Base-by-base conservation (phyloP, 2,329 filamentous ascomycete genomes). In the Penicillium frequentans region DNA sequence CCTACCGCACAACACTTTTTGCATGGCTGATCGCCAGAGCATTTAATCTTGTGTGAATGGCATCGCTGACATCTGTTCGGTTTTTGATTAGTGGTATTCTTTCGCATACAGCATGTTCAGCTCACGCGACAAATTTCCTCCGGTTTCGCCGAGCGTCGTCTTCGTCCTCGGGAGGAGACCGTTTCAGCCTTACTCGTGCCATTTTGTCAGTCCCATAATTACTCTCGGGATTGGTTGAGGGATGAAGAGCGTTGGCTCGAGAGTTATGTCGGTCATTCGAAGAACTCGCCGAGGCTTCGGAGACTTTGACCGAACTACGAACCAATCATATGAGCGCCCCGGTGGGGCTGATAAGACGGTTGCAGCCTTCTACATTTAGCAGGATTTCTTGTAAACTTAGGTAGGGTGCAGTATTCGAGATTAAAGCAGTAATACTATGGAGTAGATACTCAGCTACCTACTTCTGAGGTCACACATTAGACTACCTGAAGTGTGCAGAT, bases 21-120 rank as follows among this genome's bases (percentile, higher is more conserved):
- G 54, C 78, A 81, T 1, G 78, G 78, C 24, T 72, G 70, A 3
- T 74, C 72, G 1, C 78, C 78, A 0, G 78, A 80, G 54, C 78
- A 80, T 59, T 78, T 80, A 26, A 80, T 78, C 58, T 81, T 80
- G 29, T 79, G 77, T 0, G 70, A 60, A 64, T 80, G 78, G 49
- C 78, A 80, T 58, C 77, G 66, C 59, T 76, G 73, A 47, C 77
- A 80, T 5, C 72, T 72, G 56, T 44, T 29, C 13, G 21, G 26
- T 16, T 11, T 21, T 42, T 13, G 7, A 51, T 61, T n/a, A 59
- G 52, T 42, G 27, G 14, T 50, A 5, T 31, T 49, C 53, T 33
- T 44, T 19, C 14, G n/a, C 21, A 37, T n/a, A 23, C n/a, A 47
- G 45, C 13, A 49, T 13, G 35, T 50, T 49, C n/a, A 26, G 48